Percentiles rank a stretch among this genome's conserved stretches.
Evolutionary conservation across 805 yeast species (phyloP).

Genomic region (Schwanniomyces vanrijiae): DNA sequence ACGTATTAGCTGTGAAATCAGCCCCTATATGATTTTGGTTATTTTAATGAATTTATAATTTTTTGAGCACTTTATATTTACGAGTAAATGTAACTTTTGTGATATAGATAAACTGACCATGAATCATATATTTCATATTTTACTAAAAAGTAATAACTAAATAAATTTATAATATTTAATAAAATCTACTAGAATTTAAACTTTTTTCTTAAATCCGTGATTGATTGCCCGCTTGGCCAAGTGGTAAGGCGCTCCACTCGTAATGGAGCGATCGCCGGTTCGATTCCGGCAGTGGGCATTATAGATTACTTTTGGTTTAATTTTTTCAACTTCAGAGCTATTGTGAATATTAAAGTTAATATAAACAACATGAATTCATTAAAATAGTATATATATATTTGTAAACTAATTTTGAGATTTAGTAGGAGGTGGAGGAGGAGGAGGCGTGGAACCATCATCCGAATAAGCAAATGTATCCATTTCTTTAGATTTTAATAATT

Average conservation of each 20-base stretch:
- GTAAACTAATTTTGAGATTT: background rate
- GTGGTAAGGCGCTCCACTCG: slow-evolving; percentile 58
- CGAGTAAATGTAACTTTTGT: background rate
- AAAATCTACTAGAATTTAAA: too few species aligned
- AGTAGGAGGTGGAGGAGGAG: slow-evolving; percentile 32
- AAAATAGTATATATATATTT: background rate
- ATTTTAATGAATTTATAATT: background rate
- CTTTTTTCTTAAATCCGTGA: background rate
- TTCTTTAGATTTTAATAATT: slow-evolving; percentile 40
- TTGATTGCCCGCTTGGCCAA: slow-evolving; percentile 48
- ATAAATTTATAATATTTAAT: background rate
- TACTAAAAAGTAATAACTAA: background rate
- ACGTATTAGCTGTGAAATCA: slow-evolving; percentile 23
- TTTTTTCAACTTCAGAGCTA: too few species aligned
- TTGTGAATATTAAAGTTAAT: background rate
- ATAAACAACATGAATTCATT: background rate
- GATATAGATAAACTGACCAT: too few species aligned
- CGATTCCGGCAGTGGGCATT: slow-evolving; percentile 53
- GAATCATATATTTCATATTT: too few species aligned
- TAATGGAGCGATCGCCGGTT: slow-evolving; percentile 56
- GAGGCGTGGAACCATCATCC: slow-evolving; percentile 13
- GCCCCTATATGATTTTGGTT: slow-evolving; percentile 1
- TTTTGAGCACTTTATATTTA: background rate
- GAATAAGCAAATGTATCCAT: slow-evolving; percentile 20
- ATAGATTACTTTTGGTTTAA: slow-evolving; percentile 10